These are phyloP conservation scores for Guyanaporus albipodus DNA, from an alignment of 768 basidiomycete genomes.

Conservation along the genomic window DNA sequence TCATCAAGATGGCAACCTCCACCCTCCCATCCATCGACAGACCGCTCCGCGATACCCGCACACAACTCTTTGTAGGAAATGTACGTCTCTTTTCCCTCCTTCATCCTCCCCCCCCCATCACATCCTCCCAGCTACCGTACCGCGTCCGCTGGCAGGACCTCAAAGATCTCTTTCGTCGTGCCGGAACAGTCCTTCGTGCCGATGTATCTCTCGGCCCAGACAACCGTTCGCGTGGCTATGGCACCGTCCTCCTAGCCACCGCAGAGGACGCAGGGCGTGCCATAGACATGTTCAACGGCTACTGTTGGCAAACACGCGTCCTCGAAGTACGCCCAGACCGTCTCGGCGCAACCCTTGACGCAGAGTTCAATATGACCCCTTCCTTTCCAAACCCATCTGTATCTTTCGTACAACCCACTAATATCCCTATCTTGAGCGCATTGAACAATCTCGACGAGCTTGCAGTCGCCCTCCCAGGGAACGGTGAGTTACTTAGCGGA, in stretches of 20 bases:
- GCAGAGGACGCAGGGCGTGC: conserved; percentile 93
- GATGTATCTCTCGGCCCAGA: conserved; percentile 79
- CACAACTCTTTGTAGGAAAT: conserved; percentile 95
- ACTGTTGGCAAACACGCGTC: conserved; percentile 91
- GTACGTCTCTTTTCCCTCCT: conserved; percentile 42
- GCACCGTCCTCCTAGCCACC: conserved; percentile 92
- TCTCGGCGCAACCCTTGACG: conserved; percentile 36
- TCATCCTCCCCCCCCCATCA: background rate
- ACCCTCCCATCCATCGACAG: conserved; percentile 50
- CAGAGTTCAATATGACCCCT: conserved; percentile 18
- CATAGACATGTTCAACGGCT: conserved; percentile 95
- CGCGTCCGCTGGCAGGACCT: conserved; percentile 99
- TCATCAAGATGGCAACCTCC: conserved; percentile 89
- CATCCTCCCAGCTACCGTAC: conserved; percentile 74
- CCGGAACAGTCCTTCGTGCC: conserved; percentile 84
- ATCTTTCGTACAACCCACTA: conserved; percentile 20
- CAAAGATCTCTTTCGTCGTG: conserved; percentile 94
- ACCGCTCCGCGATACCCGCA: conserved; percentile 76
- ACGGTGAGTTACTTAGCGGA: conserved; percentile 26
- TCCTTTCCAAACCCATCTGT: conserved; percentile 12
- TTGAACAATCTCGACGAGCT: conserved; percentile 19
- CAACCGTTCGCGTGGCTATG: conserved; percentile 90
- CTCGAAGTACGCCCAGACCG: conserved; percentile 92
- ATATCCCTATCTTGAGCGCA: conserved; percentile 10
- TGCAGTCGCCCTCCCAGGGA: conserved; percentile 7